Conservation (phyloP, 2,329 filamentous ascomycete species). For the Talaromyces funiculosus region DNA sequence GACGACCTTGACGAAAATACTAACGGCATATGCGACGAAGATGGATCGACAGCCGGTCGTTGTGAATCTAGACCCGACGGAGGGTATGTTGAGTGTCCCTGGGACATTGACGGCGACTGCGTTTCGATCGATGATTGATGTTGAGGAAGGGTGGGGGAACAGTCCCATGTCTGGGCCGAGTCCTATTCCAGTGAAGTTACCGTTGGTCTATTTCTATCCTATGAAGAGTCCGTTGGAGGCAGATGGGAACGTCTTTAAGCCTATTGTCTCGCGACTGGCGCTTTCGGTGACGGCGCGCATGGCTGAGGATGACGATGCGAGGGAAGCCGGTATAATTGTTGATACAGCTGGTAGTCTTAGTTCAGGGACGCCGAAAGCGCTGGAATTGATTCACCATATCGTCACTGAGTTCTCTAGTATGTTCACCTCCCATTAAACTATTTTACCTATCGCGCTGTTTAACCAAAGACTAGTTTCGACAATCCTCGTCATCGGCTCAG, state of each 20-base stretch:
- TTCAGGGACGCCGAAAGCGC: slow-evolving; percentile 56
- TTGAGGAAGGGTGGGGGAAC: slow-evolving; percentile 82
- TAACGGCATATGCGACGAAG: slow-evolving; percentile 74
- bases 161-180: slow-evolving; percentile 88
- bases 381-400: slow-evolving; percentile 77
- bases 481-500: slow-evolving; percentile 75
- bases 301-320: slow-evolving; percentile 66
- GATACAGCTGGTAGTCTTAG: slow-evolving; percentile 71
- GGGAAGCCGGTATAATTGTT: slow-evolving; percentile 72
- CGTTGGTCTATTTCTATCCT: slow-evolving; percentile 85
- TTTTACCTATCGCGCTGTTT: neutral
- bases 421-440: slow-evolving; percentile 18
- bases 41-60: slow-evolving; percentile 69
- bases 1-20: slow-evolving; percentile 69
- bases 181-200: slow-evolving; percentile 82
- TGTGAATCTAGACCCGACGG: slow-evolving; percentile 76
- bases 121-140: slow-evolving; percentile 79
- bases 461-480: slow-evolving; percentile 56
- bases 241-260: slow-evolving; percentile 65
- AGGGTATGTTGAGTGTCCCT: slow-evolving; percentile 71
- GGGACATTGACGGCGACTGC: slow-evolving; percentile 82
- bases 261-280: slow-evolving; percentile 69
- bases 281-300: slow-evolving; percentile 71
- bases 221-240: slow-evolving; percentile 63
- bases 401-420: slow-evolving; percentile 61